Conservation (phyloP, 768 basidiomycete species). For the Tephrocybe rancida region DNA sequence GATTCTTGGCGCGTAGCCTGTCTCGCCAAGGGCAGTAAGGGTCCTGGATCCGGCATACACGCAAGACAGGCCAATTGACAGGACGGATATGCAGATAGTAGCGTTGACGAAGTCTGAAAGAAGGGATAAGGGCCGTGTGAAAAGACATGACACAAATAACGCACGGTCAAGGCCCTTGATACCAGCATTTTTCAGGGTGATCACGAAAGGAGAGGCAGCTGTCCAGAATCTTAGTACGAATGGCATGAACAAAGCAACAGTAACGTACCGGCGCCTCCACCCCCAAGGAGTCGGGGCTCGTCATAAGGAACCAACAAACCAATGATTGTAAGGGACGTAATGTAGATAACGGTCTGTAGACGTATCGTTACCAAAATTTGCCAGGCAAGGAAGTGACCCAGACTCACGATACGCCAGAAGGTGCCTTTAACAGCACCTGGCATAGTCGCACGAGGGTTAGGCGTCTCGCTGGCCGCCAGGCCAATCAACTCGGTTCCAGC, state of each 20-base stretch:
- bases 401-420: constrained; percentile 47
- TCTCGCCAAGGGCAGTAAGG: constrained; percentile 46
- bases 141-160: constrained; percentile 9
- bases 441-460: constrained; percentile 45
- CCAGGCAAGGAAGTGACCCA: background rate
- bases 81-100: constrained; percentile 47
- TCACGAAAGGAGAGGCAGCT: constrained; percentile 49
- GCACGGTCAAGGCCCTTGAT: constrained; percentile 45
- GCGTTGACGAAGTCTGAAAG: constrained; percentile 39
- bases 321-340: constrained; percentile 45
- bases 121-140: background rate
- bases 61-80: constrained; percentile 47
- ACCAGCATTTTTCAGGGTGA: constrained; percentile 38
- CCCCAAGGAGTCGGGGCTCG: constrained; percentile 38
- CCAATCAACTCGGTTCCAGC: constrained; percentile 51
- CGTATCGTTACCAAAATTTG: background rate
- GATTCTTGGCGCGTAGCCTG: constrained; percentile 46
- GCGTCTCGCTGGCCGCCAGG: constrained; percentile 48
- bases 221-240: background rate
- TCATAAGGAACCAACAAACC: constrained; percentile 39
- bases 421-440: constrained; percentile 48
- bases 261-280: constrained; percentile 32
- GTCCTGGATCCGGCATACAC: constrained; percentile 50
- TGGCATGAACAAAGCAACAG: background rate
- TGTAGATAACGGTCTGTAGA: constrained; percentile 44